Evolutionary conservation across 2,329 filamentous ascomycete genomes (phyloP), one percentile per base, ranked within the genome.

Genomic region (Ophiocordyceps camponoti-leonardi): DNA sequence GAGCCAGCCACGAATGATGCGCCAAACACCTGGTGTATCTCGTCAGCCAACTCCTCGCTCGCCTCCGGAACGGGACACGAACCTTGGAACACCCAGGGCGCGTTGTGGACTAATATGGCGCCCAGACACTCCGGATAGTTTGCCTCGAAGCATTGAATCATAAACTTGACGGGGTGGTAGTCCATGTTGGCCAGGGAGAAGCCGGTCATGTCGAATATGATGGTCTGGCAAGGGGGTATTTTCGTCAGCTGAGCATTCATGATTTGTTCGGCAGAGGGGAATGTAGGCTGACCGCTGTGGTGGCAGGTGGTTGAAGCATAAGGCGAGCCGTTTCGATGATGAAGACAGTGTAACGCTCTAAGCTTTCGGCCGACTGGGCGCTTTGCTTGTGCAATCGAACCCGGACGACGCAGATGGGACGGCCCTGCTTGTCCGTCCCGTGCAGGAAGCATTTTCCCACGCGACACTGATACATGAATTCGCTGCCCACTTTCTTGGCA

Each of bases 131-230:
- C 92, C 1, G 92, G 92, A 55, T 96, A 98, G 61, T 98, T 96
- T 49, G 92, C 92, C 67, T 98, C 92, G 58, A 98, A 98, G 62
- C 88, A 94, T 64, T 94, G 94, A 63, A 98, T 95, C 83, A 98
- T 95, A 66, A 96, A 98, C 58, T 94, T 98, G 47, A 98, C 86
- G 1, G 92, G 90, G 0, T 84, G 77, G 61, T 96, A 96, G 62
- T 98, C 92, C 92, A 98, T 96, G 64, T 98, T 98, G 16, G 88
- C 82, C 67, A 96, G 72, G 18, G 83, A 84, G 61, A 96, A 96
- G 50, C 81, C 78, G 8, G 85, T 94, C 86, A 98, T 90, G 61
- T 98, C 92, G 58, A 98, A 98, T 42, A 98, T 67, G 51, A 98
- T 77, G 40, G 85, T 92, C 85, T 94, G 31, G 11, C 18, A 14